These are phyloP conservation scores for Coriolopsis trogii DNA, from an alignment of 1,284 basidiomycete genomes.

Conservation along the genomic window DNA sequence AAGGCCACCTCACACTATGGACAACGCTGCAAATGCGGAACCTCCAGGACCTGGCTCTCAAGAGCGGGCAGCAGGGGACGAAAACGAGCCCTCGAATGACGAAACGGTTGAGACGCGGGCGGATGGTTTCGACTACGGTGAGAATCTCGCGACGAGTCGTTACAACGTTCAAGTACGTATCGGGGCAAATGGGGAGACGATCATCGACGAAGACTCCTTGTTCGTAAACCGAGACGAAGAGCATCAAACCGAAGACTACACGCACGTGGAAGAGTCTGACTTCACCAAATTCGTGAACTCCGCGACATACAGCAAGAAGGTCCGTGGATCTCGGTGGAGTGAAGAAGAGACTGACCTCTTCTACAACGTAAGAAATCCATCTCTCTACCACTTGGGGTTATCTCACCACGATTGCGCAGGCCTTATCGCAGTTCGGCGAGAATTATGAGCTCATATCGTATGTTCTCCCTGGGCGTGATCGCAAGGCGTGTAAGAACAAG, in stretches of 20 bases:
- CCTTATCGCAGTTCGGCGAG: constrained; percentile 85
- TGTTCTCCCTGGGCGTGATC: constrained; percentile 82
- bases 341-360: constrained; percentile 86
- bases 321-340: constrained; percentile 80
- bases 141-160: constrained; percentile 64
- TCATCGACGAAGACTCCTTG: constrained; percentile 80
- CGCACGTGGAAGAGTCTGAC: constrained; percentile 84
- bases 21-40: background rate
- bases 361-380: constrained; percentile 62
- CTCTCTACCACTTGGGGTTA: background rate
- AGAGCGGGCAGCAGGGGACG: constrained; percentile 1
- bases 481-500: constrained; percentile 89
- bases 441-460: constrained; percentile 92
- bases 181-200: constrained; percentile 79
- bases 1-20: constrained; percentile 9
- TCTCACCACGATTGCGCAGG: constrained; percentile 45
- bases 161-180: constrained; percentile 82
- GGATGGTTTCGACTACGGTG: constrained; percentile 69
- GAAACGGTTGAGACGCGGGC: constrained; percentile 11
- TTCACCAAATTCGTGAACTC: constrained; percentile 84
- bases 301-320: constrained; percentile 77
- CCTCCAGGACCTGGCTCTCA: constrained; percentile 17
- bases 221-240: constrained; percentile 71
- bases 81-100: constrained; percentile 1
- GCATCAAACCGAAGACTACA: constrained; percentile 69